A percentile compares a stretch with the other conserved stretches of the same genome.
phyloP scores from a whole-genome alignment of 176 grass and related monocot genomes.

The Oryza nivara region DNA sequence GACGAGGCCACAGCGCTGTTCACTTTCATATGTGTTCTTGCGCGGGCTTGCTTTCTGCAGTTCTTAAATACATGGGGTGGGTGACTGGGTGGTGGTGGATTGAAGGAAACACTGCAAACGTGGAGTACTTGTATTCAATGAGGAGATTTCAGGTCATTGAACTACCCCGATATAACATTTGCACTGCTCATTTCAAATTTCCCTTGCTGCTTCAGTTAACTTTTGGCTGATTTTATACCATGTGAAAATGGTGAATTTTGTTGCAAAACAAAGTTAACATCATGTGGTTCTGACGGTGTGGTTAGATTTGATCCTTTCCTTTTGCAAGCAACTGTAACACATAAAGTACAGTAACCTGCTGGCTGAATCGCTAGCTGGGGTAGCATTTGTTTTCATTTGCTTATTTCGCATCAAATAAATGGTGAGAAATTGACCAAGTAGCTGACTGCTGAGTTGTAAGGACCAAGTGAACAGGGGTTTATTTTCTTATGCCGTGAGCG shows the following conservation, averaged over 20 bases:
- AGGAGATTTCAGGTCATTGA: slow-evolving; percentile 21
- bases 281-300: neutral
- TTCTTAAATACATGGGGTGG: slow-evolving; percentile 16
- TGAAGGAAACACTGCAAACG: slow-evolving; percentile 20
- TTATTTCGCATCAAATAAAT: slow-evolving; percentile 4
- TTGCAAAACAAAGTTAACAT: neutral
- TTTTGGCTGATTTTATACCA: neutral
- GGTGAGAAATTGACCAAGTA: neutral
- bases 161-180: neutral
- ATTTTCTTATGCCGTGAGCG: slow-evolving; percentile 27
- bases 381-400: neutral
- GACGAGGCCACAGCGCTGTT: slow-evolving; percentile 1
- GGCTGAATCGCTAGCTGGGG: neutral
- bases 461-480: slow-evolving; percentile 9
- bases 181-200: neutral
- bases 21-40: slow-evolving; percentile 15
- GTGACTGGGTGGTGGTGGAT: neutral
- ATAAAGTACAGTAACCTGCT: slow-evolving; percentile 8
- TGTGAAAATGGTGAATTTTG: neutral
- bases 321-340: slow-evolving; percentile 16
- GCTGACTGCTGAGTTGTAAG: slow-evolving; percentile 24
- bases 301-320: neutral
- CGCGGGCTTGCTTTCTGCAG: slow-evolving; percentile 7
- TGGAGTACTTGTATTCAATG: slow-evolving; percentile 32
- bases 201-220: neutral